A percentile compares a stretch with the other conserved stretches of the same genome.
phyloP scores from a whole-genome alignment of 108 stramenopile genomes.

The Cyclotella atomus region DNA sequence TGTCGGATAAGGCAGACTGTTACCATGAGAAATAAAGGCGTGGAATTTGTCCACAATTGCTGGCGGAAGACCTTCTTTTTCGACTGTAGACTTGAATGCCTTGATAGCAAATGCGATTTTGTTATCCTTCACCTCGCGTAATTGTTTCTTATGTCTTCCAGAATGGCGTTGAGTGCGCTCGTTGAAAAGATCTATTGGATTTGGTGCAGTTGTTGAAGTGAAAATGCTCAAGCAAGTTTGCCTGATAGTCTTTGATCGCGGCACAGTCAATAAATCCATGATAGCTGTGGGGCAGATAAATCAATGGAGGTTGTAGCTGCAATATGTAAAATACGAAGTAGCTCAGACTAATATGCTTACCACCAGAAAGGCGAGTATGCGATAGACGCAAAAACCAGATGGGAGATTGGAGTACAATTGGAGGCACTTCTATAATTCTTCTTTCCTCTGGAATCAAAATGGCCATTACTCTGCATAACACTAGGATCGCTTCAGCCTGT shows the following conservation, averaged over 20 bases:
- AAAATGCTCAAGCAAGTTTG: slow-evolving; percentile 57
- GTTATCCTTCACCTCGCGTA: slow-evolving; percentile 34
- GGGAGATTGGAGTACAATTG: slow-evolving; percentile 47
- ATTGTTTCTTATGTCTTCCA: slow-evolving; percentile 37
- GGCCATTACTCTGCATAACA: slow-evolving; percentile 62
- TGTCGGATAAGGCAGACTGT: slow-evolving; percentile 60
- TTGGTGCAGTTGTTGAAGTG: slow-evolving; percentile 59
- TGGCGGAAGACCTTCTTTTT: slow-evolving; percentile 47
- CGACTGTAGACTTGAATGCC: too few relatives aligned
- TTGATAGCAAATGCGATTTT: slow-evolving; percentile 39
- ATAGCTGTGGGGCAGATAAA: slow-evolving; percentile 43
- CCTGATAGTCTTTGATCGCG: slow-evolving; percentile 53
- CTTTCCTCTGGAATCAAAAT: slow-evolving; percentile 37
- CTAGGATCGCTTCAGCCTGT: slow-evolving; percentile 69
- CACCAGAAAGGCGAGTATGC: slow-evolving; percentile 48
- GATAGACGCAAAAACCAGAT: slow-evolving; percentile 75
- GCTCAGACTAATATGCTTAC: slow-evolving; percentile 3
- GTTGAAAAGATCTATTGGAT: slow-evolving; percentile 46
- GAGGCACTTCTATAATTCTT: slow-evolving; percentile 17
- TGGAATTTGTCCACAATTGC: slow-evolving; percentile 47
- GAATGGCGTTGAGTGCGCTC: slow-evolving; percentile 18
- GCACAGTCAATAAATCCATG: slow-evolving; percentile 77
- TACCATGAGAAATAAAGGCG: slow-evolving; percentile 45
- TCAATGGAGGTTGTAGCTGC: neutral
- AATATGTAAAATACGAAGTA: neutral